These are phyloP conservation scores for Flammula alnicola DNA, from an alignment of 1,284 basidiomycete genomes.

Conservation along the genomic window DNA sequence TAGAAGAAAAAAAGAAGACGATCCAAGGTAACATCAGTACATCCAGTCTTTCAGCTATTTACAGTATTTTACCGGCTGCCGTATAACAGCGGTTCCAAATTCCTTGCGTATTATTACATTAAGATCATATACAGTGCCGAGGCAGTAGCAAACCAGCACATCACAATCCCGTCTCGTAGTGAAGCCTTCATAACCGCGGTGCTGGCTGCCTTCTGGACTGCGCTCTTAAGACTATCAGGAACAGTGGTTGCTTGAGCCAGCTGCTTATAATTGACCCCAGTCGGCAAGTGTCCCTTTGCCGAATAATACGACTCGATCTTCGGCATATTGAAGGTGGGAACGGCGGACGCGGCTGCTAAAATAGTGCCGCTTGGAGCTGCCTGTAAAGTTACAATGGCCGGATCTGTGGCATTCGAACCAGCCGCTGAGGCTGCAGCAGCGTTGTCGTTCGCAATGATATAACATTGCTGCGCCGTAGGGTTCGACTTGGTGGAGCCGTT, in stretches of 20 bases:
- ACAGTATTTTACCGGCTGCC: too few species aligned
- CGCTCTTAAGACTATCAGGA: conserved; percentile 11
- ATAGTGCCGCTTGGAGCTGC: conserved; percentile 9
- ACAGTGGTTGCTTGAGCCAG: conserved; percentile 1
- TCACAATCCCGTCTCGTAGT: too few species aligned
- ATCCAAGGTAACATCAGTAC: too few species aligned
- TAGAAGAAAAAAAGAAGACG: too few species aligned
- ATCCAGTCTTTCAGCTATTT: too few species aligned
- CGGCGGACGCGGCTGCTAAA: conserved; percentile 6
- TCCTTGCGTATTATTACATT: too few species aligned
- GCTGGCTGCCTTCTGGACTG: too few species aligned
- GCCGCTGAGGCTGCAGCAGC: neutral
- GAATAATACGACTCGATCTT: conserved; percentile 12
- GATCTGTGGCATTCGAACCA: neutral
- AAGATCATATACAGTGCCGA: too few species aligned
- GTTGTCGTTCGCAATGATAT: conserved; percentile 4
- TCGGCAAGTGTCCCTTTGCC: conserved; percentile 5
- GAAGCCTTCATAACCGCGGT: too few species aligned
- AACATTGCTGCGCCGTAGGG: neutral
- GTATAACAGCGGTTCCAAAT: too few species aligned
- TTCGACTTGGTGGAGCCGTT: too few species aligned
- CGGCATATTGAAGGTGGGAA: conserved; percentile 9
- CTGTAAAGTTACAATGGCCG: neutral
- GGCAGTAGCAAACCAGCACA: too few species aligned
- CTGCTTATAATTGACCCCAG: conserved; percentile 3